Evolutionary conservation across 2,329 filamentous ascomycete genomes (phyloP).

Genomic region (Orbilia brochopaga): DNA sequence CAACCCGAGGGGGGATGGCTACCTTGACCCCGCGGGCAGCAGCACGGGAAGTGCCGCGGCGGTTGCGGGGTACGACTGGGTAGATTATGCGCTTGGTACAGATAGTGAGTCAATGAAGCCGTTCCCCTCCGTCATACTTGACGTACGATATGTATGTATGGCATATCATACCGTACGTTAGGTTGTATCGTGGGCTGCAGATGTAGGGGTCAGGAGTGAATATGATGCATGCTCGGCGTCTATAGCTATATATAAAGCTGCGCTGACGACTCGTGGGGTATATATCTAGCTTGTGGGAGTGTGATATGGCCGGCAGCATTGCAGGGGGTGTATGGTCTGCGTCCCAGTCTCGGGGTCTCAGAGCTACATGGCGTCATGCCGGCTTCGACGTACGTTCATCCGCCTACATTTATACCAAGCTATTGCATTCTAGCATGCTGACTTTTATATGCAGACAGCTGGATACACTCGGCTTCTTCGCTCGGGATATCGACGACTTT

Average conservation of each 20-base stretch:
- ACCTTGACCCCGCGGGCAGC: slow-evolving; percentile 54
- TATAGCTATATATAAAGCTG: neutral
- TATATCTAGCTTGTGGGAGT: slow-evolving; percentile 47
- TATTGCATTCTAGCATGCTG: neutral
- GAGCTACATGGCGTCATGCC: slow-evolving; percentile 49
- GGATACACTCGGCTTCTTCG: slow-evolving; percentile 51
- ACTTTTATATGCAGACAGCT: slow-evolving; percentile 19
- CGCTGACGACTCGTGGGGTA: neutral
- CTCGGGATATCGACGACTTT: slow-evolving; percentile 48
- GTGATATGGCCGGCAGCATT: slow-evolving; percentile 50
- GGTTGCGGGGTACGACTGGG: slow-evolving; percentile 56
- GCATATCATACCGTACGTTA: no score
- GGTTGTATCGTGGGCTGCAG: neutral
- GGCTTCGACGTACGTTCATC: slow-evolving; percentile 34
- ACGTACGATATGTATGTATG: no score
- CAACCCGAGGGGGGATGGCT: slow-evolving; percentile 56
- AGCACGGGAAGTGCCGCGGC: slow-evolving; percentile 55
- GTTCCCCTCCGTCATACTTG: no score
- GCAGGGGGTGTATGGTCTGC: slow-evolving; percentile 50
- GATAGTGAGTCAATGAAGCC: slow-evolving; percentile 37
- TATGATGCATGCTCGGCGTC: neutral
- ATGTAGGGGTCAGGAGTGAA: neutral
- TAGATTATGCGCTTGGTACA: slow-evolving; percentile 52
- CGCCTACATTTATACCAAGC: neutral
- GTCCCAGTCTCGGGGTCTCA: slow-evolving; percentile 47